These are phyloP conservation scores for Flueggea neowawraea DNA, from an alignment of 441 rosid species.

Conservation along the genomic window DNA sequence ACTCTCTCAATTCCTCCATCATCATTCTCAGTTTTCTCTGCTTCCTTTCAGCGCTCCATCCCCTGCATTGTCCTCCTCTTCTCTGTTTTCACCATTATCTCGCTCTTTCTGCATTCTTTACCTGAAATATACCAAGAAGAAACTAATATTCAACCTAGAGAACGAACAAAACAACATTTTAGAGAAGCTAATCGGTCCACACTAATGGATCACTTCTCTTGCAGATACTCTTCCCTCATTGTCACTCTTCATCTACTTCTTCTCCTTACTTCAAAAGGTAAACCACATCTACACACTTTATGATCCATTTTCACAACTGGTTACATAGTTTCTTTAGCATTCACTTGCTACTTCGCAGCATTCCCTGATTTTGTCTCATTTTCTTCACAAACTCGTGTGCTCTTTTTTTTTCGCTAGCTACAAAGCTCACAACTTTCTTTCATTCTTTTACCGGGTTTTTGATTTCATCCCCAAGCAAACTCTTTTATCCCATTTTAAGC, in stretches of 20 bases:
- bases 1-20: no score
- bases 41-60: neutral
- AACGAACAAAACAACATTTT: neutral
- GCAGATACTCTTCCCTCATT: slow-evolving; percentile 15
- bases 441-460: no score
- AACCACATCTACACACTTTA: neutral
- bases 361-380: no score
- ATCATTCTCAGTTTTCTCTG: no score
- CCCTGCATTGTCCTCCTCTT: slow-evolving; percentile 13
- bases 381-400: no score
- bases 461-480: no score
- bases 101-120: neutral
- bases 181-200: neutral
- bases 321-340: no score
- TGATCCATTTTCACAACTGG: neutral
- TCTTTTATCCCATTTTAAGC: no score
- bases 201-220: slow-evolving; percentile 32
- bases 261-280: slow-evolving; percentile 40
- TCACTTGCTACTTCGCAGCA: no score
- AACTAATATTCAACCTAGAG: neutral
- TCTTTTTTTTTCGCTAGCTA: no score
- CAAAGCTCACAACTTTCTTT: no score
- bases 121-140: no score
- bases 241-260: slow-evolving; percentile 27
- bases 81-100: neutral